Base-by-base conservation (phyloP, 768 basidiomycete species). In the Boletus vermiculosoides region DNA sequence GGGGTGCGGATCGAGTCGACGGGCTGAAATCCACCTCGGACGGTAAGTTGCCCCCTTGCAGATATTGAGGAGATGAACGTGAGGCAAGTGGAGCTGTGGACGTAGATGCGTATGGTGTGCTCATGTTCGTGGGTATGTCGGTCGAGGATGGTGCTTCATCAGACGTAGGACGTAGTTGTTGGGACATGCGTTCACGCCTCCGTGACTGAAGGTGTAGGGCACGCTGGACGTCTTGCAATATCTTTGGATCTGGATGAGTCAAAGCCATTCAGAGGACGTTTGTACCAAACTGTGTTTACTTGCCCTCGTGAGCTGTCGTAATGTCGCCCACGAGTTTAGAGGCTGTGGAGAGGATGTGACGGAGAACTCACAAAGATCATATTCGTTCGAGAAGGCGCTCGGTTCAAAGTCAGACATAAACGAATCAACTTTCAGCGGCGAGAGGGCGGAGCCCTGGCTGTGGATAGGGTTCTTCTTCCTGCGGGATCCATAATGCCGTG, bases 161-260 rank as follows among this genome's bases (percentile, higher is more conserved):
- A 31, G 66, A 48, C 33, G 44, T 44, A 28, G 62, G 46, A 52
- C 62, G 61, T 13, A 54, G 37, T 36, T 62, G 66, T 63, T 71
- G 63, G 10, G 67, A 71, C 42, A 63, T 66, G 41, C 88, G 83
- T 50, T 87, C 87, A 63, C 90, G 89, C 28, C 88, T 82, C 47
- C 86, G 80, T 28, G 88, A 86, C 70, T 91, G 90, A 50, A 89
- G 73, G 55, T 82, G 83, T 31, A 92, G 66, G 6, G 88, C 90
- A 52, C 84, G 83, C 62, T 91, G 87, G 7, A 92, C 88, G 59
- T 92, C 90, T 68, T 87, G 88, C 52, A 92, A 69, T 59, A 92
- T 86, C 62, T 79, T 80, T n/a, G 90, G 87, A 74, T 92, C 90
- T 92, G 65, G 31, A 44, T 49, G 33, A 22, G 31, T 46, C 39